Base-by-base conservation (phyloP, 768 basidiomycete genomes). In the Terana coerulea region DNA sequence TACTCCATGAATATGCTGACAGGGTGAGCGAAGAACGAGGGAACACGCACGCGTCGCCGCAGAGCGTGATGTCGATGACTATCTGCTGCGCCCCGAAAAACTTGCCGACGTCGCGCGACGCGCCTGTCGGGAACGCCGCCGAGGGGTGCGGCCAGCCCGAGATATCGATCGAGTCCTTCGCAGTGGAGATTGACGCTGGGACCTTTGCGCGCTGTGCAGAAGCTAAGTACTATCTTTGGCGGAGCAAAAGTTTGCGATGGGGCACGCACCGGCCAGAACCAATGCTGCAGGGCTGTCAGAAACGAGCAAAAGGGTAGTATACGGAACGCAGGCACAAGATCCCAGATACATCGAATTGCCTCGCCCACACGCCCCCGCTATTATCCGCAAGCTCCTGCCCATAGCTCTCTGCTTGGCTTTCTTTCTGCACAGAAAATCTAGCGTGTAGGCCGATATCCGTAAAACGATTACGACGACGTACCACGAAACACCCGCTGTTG, bases 321-420 rank as follows among this genome's bases (percentile, higher is more conserved):
- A 39, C 6, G 1, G 11, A 11, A n/a, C 3, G 1, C 3, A 37
- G 74, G 60, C 52, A 75, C 72, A 58, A 75, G 40, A 79, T 71
- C 17, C 78, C 84, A 2, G 75, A 64, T 5, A 70, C 67, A 42
- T 86, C 86, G 51, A 86, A 81, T 59, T 86, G 85, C 3, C 83
- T 73, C 0, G 84, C 85, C 65, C 73, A 91, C 1, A 83, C 80
- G 5, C 83, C 83, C 10, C 83, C 83, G 15, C 80, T 78, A 1
- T 71, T 74, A 2, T 61, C 40, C 3, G 71, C 70, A 52, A 80
- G 78, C 8, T 59, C 67, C 8, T 58, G 56, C 5, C 75, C 74
- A 43, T 64, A 76, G 39, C 71, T 73, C 52, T 70, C 69, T 8
- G 64, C 53, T 49, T 67, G 65, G 29, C 59, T 67, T 51, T 72